A percentile compares a stretch with the other conserved stretches of the same genome.
phyloP scores from a whole-genome alignment of 2,329 filamentous ascomycete genomes.

The Metarhizium humberi region DNA sequence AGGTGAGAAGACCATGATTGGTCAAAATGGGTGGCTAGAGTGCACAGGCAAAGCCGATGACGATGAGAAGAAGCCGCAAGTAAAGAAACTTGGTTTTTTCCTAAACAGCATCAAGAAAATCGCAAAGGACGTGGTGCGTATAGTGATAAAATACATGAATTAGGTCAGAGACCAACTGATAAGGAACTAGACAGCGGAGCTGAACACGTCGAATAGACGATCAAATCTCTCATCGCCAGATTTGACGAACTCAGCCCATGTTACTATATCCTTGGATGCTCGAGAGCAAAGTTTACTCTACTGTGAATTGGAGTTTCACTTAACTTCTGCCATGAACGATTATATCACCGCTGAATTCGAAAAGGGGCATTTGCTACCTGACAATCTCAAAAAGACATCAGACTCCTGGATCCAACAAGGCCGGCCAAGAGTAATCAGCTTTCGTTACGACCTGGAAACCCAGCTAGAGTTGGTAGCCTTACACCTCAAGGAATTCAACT shows the following conservation, averaged over 20 bases:
- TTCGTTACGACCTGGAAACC: constrained; percentile 51
- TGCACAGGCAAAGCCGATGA: constrained; percentile 21
- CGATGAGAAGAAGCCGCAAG: constrained; percentile 15
- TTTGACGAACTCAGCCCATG: constrained; percentile 11
- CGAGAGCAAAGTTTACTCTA: constrained; percentile 51
- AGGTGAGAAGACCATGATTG: constrained; percentile 43
- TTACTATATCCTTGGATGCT: constrained; percentile 41
- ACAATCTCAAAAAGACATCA: constrained; percentile 40
- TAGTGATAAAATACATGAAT: not conserved
- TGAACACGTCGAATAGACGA: constrained; percentile 13
- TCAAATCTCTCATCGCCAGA: not conserved
- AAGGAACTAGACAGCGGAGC: constrained; percentile 21
- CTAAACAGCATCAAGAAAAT: constrained; percentile 40
- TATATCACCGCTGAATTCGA: constrained; percentile 45
- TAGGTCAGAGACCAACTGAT: constrained; percentile 6
- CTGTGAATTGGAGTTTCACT: constrained; percentile 47
- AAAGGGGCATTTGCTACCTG: constrained; percentile 42
- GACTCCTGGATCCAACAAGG: constrained; percentile 44
- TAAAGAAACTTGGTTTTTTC: constrained; percentile 34
- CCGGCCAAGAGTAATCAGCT: constrained; percentile 44
- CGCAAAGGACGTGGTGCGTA: constrained; percentile 43
- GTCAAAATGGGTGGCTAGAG: constrained; percentile 48
- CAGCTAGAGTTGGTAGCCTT: constrained; percentile 45
- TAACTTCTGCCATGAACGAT: constrained; percentile 40
- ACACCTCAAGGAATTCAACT: constrained; percentile 43